These are phyloP conservation scores for Dryadomyces sulphureus DNA, from an alignment of 2,329 filamentous ascomycete genomes.

Conservation along the genomic window DNA sequence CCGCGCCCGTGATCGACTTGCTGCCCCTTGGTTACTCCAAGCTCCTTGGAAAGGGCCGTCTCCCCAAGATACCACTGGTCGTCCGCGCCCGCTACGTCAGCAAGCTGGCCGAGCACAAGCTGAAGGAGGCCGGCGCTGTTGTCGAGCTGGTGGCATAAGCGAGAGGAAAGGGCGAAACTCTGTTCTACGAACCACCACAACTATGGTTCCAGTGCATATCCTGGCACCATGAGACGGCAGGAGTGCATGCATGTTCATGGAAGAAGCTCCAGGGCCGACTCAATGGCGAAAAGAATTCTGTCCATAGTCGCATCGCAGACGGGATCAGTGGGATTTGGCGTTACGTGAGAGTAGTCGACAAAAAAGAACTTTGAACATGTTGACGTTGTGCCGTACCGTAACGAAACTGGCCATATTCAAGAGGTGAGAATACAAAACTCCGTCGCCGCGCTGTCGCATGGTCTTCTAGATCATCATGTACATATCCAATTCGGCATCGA, in stretches of 20 bases:
- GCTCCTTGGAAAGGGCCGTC: constrained; percentile 93
- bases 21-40: constrained; percentile 96
- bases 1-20: constrained; percentile 94
- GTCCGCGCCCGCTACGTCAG: constrained; percentile 92
- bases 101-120: constrained; percentile 96
- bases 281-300: not conserved
- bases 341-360: constrained; percentile 2
- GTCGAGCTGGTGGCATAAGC: constrained; percentile 84
- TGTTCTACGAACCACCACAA: not conserved
- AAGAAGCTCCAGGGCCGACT: not conserved
- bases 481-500: not conserved
- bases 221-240: not conserved
- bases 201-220: not conserved
- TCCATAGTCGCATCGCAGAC: not conserved
- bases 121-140: constrained; percentile 92
- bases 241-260: not conserved
- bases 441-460: not conserved
- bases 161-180: not conserved
- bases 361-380: not conserved
- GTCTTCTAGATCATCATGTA: not conserved
- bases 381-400: not conserved
- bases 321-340: constrained; percentile 4
- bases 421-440: constrained; percentile 4
- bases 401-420: not conserved
- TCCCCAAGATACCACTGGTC: constrained; percentile 85